Percentiles rank a stretch among this genome's conserved stretches.
These are phyloP conservation scores for Lodderomyces margitis DNA, from an alignment of 1,139 yeast species.

Conservation along the genomic window DNA sequence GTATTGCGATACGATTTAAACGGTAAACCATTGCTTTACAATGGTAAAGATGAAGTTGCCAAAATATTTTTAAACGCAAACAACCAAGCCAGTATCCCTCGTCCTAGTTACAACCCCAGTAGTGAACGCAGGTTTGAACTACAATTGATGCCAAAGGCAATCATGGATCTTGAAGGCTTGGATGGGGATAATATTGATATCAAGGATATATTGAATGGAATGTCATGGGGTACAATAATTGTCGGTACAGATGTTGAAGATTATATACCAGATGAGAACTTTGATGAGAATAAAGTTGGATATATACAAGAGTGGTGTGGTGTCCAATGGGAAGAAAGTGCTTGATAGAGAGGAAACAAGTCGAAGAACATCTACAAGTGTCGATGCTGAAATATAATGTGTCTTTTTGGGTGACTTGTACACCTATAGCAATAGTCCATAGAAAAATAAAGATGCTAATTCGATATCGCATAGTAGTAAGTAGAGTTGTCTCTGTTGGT, in stretches of 20 bases:
- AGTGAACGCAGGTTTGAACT: slow-evolving; percentile 70
- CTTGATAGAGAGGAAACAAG: slow-evolving; percentile 17
- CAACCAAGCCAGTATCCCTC: slow-evolving; percentile 38
- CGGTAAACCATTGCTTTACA: slow-evolving; percentile 72
- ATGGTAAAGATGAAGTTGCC: slow-evolving; percentile 57
- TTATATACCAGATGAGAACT: slow-evolving; percentile 52
- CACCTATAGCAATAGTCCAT: too few species aligned
- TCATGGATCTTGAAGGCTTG: slow-evolving; percentile 68
- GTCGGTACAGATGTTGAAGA: slow-evolving; percentile 82
- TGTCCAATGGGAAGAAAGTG: slow-evolving; percentile 88
- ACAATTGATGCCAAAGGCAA: slow-evolving; percentile 92
- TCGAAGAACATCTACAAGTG: too few species aligned
- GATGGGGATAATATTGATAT: slow-evolving; percentile 27
- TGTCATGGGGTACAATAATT: slow-evolving; percentile 97
- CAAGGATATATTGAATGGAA: slow-evolving; percentile 61
- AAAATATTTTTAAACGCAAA: slow-evolving; percentile 32
- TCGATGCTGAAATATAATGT: too few species aligned
- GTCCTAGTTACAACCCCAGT: slow-evolving; percentile 61
- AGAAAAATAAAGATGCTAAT: too few species aligned
- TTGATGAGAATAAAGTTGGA: slow-evolving; percentile 65
- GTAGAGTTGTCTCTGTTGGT: too few species aligned
- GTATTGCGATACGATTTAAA: slow-evolving; percentile 78
- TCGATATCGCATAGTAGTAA: too few species aligned
- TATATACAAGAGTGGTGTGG: slow-evolving; percentile 91
- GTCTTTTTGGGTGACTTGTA: too few species aligned